Evolutionary conservation across 257 asterid genomes (phyloP).

Genomic region (Jacaranda mimosifolia): DNA sequence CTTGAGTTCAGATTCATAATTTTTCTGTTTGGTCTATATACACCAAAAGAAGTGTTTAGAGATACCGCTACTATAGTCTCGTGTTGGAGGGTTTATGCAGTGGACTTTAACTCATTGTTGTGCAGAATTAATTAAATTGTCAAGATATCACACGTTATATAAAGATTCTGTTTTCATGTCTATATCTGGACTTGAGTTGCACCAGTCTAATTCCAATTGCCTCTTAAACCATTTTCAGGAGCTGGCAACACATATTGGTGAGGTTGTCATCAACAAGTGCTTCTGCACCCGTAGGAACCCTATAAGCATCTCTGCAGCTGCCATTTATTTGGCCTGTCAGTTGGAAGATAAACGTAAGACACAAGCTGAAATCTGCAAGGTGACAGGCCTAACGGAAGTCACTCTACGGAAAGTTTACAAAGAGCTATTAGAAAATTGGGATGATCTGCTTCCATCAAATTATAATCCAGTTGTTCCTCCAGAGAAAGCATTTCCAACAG

Average conservation of each 20-base stretch:
- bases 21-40: neutral
- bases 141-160: neutral
- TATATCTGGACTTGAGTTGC: neutral
- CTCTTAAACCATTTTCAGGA: constrained; percentile 57
- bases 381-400: constrained; percentile 97
- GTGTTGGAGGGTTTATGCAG: neutral
- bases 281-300: constrained; percentile 99
- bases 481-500: constrained; percentile 95
- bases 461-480: constrained; percentile 94
- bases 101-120: neutral
- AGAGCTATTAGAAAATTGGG: constrained; percentile 93
- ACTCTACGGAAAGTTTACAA: constrained; percentile 95
- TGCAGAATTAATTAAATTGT: neutral
- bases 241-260: constrained; percentile 98
- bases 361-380: constrained; percentile 98
- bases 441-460: constrained; percentile 91
- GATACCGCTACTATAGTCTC: neutral
- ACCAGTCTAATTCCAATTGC: neutral
- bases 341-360: constrained; percentile 97
- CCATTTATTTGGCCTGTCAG: constrained; percentile 96
- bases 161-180: neutral
- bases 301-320: constrained; percentile 97
- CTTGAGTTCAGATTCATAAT: neutral
- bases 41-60: constrained; percentile 9
- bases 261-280: constrained; percentile 95